Evolutionary conservation across 192 early-diverging fungal genomes (phyloP).

Genomic region (Polychytrium aggregatum): DNA sequence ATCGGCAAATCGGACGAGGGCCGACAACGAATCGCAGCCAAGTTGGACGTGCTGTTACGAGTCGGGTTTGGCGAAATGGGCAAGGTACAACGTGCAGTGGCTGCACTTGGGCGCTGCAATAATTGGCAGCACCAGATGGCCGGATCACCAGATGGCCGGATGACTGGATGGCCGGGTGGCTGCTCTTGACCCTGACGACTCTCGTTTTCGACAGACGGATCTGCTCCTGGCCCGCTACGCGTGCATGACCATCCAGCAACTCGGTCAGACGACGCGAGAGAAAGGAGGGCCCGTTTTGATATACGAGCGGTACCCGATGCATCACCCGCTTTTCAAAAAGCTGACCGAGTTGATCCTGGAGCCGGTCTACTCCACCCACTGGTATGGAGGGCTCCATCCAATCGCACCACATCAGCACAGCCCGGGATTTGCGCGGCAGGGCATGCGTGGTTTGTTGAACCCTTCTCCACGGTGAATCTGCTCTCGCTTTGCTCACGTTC

Average conservation of each 20-base stretch:
- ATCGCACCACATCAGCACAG: conserved; percentile 11
- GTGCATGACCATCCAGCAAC: conserved; percentile 84
- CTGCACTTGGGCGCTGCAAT: no score
- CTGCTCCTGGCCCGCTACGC: conserved; percentile 76
- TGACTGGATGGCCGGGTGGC: no score
- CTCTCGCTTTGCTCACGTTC: no score
- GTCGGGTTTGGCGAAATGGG: conserved; percentile 80
- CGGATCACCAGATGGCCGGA: no score
- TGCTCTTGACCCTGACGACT: no score
- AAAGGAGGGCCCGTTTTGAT: conserved; percentile 34
- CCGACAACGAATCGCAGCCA: no score
- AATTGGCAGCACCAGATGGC: no score
- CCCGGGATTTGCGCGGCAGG: no score
- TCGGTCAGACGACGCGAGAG: conserved; percentile 47
- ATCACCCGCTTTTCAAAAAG: conserved; percentile 45
- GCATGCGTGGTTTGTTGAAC: no score
- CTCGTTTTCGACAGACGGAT: conserved; percentile 45
- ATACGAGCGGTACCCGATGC: conserved; percentile 29
- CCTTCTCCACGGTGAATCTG: no score
- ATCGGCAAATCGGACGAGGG: conserved; percentile 74
- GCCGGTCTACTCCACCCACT: conserved; percentile 7
- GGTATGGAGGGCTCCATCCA: no score
- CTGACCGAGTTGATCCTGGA: conserved; percentile 34
- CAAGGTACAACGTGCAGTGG: no score
- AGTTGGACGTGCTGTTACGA: conserved; percentile 69